Conservation (phyloP, 108 stramenopile genomes). For the Skeletonema tropicum region DNA sequence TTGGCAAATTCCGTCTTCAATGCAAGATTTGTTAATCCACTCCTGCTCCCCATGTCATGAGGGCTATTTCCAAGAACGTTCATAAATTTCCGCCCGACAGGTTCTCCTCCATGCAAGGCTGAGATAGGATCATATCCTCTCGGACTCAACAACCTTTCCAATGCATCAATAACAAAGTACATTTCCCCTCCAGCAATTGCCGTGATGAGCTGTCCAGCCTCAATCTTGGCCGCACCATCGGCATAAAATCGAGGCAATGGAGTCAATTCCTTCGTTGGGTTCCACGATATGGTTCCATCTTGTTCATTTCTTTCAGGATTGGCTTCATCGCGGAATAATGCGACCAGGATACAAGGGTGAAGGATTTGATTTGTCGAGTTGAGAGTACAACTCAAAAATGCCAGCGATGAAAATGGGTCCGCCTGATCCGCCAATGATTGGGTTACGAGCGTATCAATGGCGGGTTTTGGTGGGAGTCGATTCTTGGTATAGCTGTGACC, state of each 20-base stretch:
- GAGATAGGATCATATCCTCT: slow-evolving; percentile 51
- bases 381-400: slow-evolving; percentile 50
- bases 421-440: slow-evolving; percentile 49
- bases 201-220: slow-evolving; percentile 51
- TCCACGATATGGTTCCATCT: slow-evolving; percentile 53
- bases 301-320: slow-evolving; percentile 14
- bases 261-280: slow-evolving; percentile 33
- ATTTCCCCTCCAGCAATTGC: slow-evolving; percentile 55
- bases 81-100: slow-evolving; percentile 44
- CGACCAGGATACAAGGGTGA: slow-evolving; percentile 55
- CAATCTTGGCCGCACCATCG: slow-evolving; percentile 49
- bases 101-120: slow-evolving; percentile 56
- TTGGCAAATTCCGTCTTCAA: slow-evolving; percentile 39
- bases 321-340: slow-evolving; percentile 35
- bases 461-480: slow-evolving; percentile 26
- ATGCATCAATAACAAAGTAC: slow-evolving; percentile 56
- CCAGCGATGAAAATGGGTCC: slow-evolving; percentile 49
- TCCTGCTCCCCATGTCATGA: slow-evolving; percentile 43
- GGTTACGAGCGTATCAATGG: slow-evolving; percentile 39
- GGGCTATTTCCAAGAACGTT: slow-evolving; percentile 50
- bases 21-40: slow-evolving; percentile 34
- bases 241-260: slow-evolving; percentile 52
- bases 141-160: slow-evolving; percentile 43
- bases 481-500: background rate
- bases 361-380: slow-evolving; percentile 58